Base-by-base conservation (phyloP, 139 green algal genomes). In the Chlamydomonas asymmetrica region DNA sequence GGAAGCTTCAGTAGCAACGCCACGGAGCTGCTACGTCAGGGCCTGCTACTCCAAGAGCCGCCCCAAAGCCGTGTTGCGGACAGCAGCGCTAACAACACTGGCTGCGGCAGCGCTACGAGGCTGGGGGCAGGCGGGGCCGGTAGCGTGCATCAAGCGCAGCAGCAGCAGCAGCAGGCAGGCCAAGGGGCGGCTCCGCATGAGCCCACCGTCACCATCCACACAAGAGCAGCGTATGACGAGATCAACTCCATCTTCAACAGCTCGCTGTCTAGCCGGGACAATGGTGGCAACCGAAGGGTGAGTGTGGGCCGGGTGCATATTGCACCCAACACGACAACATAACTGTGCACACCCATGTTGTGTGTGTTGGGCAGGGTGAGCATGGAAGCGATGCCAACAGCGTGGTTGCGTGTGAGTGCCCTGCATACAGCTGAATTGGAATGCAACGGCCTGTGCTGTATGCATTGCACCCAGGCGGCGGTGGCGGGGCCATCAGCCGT, bases 161-260 rank as follows among this genome's bases (percentile, higher is more conserved):
- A 52, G 54, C n/a, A 1, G 57, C 57, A 27, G 4, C 57, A 32
- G 60, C 1, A 29, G 38, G 13, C n/a, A 7, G 56, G 29, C 4
- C 59, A n/a, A n/a, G n/a, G n/a, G 9, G 59, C 23, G 32, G 56
- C 56, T 8, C 32, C 59, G 32, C 6, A 65, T 5, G 87, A 93
- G 34, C 89, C 87, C 18, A 92, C 87, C 5, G 76, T 94, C 35
- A 94, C 90, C 29, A 80, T 93, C 18, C 76, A 76, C 61, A 94
- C 88, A 0, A 63, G 74, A 18, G 83, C 68, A 20, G 90, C 90
- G 1, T 91, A 91, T 41, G 83, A 86, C 5, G 87, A 81, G 1
- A 65, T 94, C 23, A 92, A 91, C 60, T 69, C 72, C 61, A 92
- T 93, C 87, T 93, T 93, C 56, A 76, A 48, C 25, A 63, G 76